Evolutionary conservation across 805 yeast genomes (phyloP).

Genomic region (Komagataella pastoris): DNA sequence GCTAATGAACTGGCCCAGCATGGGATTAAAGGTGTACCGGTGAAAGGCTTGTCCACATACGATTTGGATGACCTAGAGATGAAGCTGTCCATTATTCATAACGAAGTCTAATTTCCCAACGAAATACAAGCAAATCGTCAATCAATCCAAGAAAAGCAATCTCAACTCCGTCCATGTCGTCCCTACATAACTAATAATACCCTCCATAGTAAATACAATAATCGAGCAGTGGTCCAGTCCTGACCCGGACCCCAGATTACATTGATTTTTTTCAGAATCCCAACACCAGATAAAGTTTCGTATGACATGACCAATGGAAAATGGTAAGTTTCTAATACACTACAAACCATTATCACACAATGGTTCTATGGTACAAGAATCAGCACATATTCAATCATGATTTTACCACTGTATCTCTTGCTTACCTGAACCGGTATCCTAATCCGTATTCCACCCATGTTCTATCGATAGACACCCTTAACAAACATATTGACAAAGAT

Average conservation of each 20-base stretch:
- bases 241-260: neutral
- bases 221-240: neutral
- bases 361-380: slow-evolving; percentile 54
- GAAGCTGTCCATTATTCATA: neutral
- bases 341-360: slow-evolving; percentile 9
- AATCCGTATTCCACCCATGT: slow-evolving; percentile 84
- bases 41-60: neutral
- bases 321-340: neutral
- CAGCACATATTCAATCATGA: slow-evolving; percentile 46
- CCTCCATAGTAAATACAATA: no score
- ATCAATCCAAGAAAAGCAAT: no score
- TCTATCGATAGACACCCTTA: slow-evolving; percentile 66
- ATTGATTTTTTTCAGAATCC: neutral
- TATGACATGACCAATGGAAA: neutral
- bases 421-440: slow-evolving; percentile 62
- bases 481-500: slow-evolving; percentile 37
- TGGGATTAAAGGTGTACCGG: neutral
- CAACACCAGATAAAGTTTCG: neutral
- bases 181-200: no score
- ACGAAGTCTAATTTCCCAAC: neutral
- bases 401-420: slow-evolving; percentile 62
- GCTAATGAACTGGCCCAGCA: neutral
- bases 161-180: no score
- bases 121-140: neutral
- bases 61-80: neutral